Base-by-base conservation (phyloP, 495 filamentous ascomycete genomes). In the Viridothelium virens region DNA sequence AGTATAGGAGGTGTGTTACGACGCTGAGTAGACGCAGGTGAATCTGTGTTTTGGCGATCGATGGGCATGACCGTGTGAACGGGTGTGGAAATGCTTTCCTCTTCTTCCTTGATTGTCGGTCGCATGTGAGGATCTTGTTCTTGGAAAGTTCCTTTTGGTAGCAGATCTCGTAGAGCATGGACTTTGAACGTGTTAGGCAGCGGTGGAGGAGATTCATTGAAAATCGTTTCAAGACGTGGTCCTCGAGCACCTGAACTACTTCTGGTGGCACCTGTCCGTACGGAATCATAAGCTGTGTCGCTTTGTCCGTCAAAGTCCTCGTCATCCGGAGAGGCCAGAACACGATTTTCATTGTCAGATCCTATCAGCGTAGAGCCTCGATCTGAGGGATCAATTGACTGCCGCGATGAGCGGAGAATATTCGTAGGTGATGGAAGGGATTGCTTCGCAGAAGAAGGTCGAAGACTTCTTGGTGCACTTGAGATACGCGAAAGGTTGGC, bases 261-360 rank as follows among this genome's bases (percentile, higher is more conserved):
- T 65, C 76, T 85, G 6, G 92, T 95, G 34, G 86, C 85, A 62
- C 87, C 84, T 9, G 93, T 96, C 65, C 91, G 87, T 68, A 94
- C 79, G 16, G 92, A 97, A 75, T 97, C 94, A 77, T 90, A 97
- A 59, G 92, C 85, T 5, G 90, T 93, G 70, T 97, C 94, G 70
- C 89, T 96, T 76, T 89, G 84, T 65, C 90, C 86, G 70, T 96
- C 92, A 2, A 85, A 86, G 65, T 96, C 92, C 63, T 95, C 90
- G 68, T 96, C 92, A 63, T 93, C 91, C 4, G 86, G 85, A 2
- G 86, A 91, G 11, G 82, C 81, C 66, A 91, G 87, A 18, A 86
- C 87, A 64, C 89, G 87, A 50, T 85, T 84, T 69, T 94, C 89
- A 69, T 82, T 82, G 68, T 98, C 93, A 25, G 92, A 96, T 41